phyloP scores from a whole-genome alignment of 2,329 filamentous ascomycete species.

The Monilinia vaccinii-corymbosi region DNA sequence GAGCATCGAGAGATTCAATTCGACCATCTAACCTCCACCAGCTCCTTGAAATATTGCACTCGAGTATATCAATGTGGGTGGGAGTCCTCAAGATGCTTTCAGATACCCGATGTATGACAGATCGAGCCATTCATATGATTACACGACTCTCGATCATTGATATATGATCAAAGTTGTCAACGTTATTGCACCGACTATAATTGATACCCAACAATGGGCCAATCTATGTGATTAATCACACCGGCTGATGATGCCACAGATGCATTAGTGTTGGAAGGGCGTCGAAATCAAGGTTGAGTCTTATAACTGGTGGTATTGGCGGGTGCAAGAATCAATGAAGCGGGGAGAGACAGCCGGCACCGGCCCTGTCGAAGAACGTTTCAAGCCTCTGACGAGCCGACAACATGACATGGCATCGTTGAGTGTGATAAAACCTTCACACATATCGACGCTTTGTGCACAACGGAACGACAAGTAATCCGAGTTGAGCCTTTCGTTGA shows the following conservation, averaged over 20 bases:
- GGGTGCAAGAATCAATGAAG: not conserved
- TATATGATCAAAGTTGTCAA: not conserved
- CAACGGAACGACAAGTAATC: too few relatives aligned
- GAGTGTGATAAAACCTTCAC: not conserved
- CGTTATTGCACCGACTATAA: not conserved
- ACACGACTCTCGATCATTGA: not conserved
- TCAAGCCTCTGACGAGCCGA: not conserved
- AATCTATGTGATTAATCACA: not conserved
- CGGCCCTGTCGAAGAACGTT: not conserved
- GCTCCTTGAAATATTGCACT: too few relatives aligned
- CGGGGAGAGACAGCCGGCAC: not conserved
- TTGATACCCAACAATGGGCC: not conserved
- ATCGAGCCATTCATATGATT: slow-evolving; percentile 5
- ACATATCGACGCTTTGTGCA: not conserved
- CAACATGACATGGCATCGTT: not conserved
- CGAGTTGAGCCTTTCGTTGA: not conserved
- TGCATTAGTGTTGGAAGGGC: not conserved
- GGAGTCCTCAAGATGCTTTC: not conserved
- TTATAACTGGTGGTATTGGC: not conserved
- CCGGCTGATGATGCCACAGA: not conserved
- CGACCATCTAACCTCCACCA: not conserved
- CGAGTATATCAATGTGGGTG: too few relatives aligned
- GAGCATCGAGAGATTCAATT: not conserved
- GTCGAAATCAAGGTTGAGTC: not conserved
- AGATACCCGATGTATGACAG: not conserved